phyloP scores from a whole-genome alignment of 495 filamentous ascomycete species.

The Choiromyces venosus region DNA sequence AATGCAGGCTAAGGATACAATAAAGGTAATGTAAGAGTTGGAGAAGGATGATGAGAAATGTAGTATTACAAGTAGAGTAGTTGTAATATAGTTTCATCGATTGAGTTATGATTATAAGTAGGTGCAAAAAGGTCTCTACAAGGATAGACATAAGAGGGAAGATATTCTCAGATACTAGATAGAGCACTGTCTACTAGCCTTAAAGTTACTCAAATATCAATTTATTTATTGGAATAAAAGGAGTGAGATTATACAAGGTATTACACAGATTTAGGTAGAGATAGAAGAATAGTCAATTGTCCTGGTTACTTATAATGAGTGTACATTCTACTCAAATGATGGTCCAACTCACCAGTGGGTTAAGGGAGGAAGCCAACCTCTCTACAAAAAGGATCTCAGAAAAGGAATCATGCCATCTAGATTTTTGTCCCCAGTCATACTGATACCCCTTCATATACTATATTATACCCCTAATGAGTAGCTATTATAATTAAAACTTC shows the following conservation, averaged over 20 bases:
- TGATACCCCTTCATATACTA: not conserved
- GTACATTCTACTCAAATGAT: conserved; percentile 5
- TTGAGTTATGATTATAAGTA: conserved; percentile 11
- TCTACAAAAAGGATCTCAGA: not conserved
- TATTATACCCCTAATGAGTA: not conserved
- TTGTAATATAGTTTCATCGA: not conserved
- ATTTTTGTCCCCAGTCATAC: not conserved
- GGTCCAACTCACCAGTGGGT: not conserved
- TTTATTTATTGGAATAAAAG: not conserved
- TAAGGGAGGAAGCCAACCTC: not conserved
- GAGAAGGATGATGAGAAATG: not conserved
- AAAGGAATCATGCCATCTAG: not conserved
- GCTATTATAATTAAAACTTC: not conserved
- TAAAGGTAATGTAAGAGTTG: not conserved
- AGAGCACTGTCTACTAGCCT: not conserved
- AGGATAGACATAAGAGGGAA: conserved; percentile 2
- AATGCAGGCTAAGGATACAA: not conserved
- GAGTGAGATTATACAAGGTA: not conserved
- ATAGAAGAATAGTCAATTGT: not conserved
- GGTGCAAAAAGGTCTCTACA: conserved; percentile 4
- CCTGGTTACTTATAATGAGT: conserved; percentile 7
- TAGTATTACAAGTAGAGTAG: not conserved
- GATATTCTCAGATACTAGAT: conserved; percentile 3
- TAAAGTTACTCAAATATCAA: not conserved
- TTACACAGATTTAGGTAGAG: not conserved